A percentile compares a stretch with the other conserved stretches of the same genome.
Evolutionary conservation across 2,329 filamentous ascomycete genomes (phyloP).

Genomic region (Aspergillus sclerotialis): DNA sequence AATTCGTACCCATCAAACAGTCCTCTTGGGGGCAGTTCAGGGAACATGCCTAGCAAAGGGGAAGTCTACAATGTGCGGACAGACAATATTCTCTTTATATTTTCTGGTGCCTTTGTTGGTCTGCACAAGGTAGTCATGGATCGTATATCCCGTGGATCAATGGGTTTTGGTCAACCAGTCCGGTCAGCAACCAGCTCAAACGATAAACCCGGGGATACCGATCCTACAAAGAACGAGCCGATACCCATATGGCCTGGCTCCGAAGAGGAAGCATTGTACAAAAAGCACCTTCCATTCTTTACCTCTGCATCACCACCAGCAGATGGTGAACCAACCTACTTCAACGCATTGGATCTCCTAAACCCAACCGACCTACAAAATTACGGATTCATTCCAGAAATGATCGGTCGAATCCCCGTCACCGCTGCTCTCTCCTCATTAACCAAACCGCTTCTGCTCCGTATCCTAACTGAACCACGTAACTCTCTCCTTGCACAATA

Average conservation of each 20-base stretch:
- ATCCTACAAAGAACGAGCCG: constrained; percentile 26
- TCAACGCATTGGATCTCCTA: constrained; percentile 62
- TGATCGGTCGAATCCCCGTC: constrained; percentile 93
- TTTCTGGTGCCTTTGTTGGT: constrained; percentile 90
- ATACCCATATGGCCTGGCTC: constrained; percentile 54
- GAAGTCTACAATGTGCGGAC: constrained; percentile 73
- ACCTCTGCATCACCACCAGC: constrained; percentile 46
- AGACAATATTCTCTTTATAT: constrained; percentile 95
- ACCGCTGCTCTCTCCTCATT: constrained; percentile 78
- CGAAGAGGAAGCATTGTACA: constrained; percentile 55
- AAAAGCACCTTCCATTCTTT: constrained; percentile 54
- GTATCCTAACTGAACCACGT: constrained; percentile 85
- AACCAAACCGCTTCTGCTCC: constrained; percentile 60
- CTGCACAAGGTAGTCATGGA: constrained; percentile 81
- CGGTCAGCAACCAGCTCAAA: constrained; percentile 42
- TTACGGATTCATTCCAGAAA: constrained; percentile 87
- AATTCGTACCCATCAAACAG: constrained; percentile 34
- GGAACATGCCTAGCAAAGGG: constrained; percentile 40
- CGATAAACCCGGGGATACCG: constrained; percentile 16
- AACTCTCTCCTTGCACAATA: constrained; percentile 88
- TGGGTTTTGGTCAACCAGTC: constrained; percentile 85
- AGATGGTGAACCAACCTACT: constrained; percentile 40
- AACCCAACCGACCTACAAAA: constrained; percentile 70
- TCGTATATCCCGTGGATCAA: constrained; percentile 76
- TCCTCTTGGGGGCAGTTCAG: constrained; percentile 25